Conservation (phyloP, 2,329 filamentous ascomycete genomes). For the Basipetospora chlamydospora region DNA sequence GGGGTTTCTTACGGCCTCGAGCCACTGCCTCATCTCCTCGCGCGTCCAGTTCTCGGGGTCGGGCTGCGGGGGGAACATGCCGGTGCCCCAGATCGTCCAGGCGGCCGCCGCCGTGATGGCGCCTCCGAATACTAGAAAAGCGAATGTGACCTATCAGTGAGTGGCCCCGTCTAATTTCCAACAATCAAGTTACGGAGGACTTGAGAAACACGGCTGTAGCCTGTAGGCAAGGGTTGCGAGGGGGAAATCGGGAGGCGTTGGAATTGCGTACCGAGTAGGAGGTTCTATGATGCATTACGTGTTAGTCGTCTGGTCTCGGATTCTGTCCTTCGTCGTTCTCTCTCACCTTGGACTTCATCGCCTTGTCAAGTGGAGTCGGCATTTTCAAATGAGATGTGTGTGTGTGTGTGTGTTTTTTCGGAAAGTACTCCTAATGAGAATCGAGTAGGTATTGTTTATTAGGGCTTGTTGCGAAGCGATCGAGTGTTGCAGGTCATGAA, state of each 20-base stretch:
- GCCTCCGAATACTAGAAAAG: slow-evolving; percentile 54
- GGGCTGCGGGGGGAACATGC: slow-evolving; percentile 60
- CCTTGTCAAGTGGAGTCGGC: slow-evolving; percentile 56
- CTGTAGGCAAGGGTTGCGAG: no score
- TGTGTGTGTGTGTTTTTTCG: neutral
- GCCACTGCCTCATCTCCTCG: slow-evolving; percentile 68
- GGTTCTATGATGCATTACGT: slow-evolving; percentile 39
- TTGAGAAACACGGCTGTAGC: no score
- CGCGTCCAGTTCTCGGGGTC: slow-evolving; percentile 62
- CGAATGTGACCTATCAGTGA: slow-evolving; percentile 5
- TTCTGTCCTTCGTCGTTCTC: slow-evolving; percentile 2
- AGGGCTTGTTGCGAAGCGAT: no score
- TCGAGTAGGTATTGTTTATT: neutral
- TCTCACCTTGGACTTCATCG: slow-evolving; percentile 53
- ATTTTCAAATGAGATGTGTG: slow-evolving; percentile 25
- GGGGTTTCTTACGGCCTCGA: slow-evolving; percentile 20
- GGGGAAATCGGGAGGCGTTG: no score
- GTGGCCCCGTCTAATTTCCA: no score
- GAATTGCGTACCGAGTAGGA: slow-evolving; percentile 49
- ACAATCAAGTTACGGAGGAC: no score
- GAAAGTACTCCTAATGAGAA: neutral
- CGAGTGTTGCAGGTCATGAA: no score
- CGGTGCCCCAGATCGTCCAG: slow-evolving; percentile 74
- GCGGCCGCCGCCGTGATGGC: slow-evolving; percentile 67
- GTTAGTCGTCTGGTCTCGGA: slow-evolving; percentile 1